These are phyloP conservation scores for Tylopilus vinaceipallidus DNA, from an alignment of 768 basidiomycete species.

Conservation along the genomic window DNA sequence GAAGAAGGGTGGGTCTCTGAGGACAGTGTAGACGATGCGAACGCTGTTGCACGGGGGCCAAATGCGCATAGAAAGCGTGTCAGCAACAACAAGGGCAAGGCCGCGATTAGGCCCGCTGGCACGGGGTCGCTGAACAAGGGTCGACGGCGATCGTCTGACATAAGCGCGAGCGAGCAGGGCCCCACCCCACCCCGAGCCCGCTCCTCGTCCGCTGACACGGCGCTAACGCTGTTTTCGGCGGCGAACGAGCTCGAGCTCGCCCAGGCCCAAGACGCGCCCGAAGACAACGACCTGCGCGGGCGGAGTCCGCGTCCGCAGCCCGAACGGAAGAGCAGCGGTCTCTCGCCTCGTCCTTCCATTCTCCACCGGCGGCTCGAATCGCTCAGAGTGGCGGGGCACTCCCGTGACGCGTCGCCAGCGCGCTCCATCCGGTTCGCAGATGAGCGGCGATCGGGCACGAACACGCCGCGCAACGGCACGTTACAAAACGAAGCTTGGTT, in stretches of 20 bases:
- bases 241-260: slow-evolving; percentile 10
- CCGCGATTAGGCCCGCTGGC: background rate
- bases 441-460: slow-evolving; percentile 23
- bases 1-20: slow-evolving; percentile 72
- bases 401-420: slow-evolving; percentile 43
- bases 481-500: slow-evolving; percentile 22
- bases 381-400: slow-evolving; percentile 15
- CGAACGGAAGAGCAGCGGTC: slow-evolving; percentile 11
- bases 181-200: background rate
- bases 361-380: slow-evolving; percentile 33
- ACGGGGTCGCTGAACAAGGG: slow-evolving; percentile 6
- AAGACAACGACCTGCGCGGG: slow-evolving; percentile 21
- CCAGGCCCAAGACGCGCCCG: slow-evolving; percentile 1
- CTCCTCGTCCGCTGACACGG: background rate
- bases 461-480: slow-evolving; percentile 18
- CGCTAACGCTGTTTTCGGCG: background rate
- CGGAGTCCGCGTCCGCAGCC: slow-evolving; percentile 13
- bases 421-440: slow-evolving; percentile 51
- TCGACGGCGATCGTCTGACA: slow-evolving; percentile 15
- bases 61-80: slow-evolving; percentile 24
- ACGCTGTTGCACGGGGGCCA: slow-evolving; percentile 4
- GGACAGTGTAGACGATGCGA: slow-evolving; percentile 31
- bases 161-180: slow-evolving; percentile 15
- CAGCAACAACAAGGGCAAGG: slow-evolving; percentile 23
- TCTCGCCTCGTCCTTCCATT: slow-evolving; percentile 22